phyloP scores from a whole-genome alignment of 768 basidiomycete genomes.

The Paxillus involutus region DNA sequence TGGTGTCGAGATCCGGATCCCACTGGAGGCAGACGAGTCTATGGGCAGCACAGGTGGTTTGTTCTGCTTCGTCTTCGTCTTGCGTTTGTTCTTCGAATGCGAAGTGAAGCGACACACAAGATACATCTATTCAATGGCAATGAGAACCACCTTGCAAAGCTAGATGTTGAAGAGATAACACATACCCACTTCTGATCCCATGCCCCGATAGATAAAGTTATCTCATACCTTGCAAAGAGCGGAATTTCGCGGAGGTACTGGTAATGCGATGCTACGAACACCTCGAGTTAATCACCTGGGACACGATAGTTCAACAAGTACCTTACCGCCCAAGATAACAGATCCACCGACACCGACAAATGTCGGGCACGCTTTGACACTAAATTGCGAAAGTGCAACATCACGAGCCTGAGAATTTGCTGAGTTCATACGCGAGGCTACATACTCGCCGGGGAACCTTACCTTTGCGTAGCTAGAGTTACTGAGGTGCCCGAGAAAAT shows the following conservation, averaged over 20 bases:
- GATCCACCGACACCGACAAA: slow-evolving; percentile 12
- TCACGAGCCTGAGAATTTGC: slow-evolving; percentile 11
- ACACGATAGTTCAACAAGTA: neutral
- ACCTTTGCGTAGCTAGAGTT: slow-evolving; percentile 17
- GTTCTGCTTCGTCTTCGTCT: neutral
- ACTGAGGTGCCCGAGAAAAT: slow-evolving; percentile 17
- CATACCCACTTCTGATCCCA: slow-evolving; percentile 21
- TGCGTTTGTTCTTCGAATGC: neutral
- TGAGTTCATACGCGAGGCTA: neutral
- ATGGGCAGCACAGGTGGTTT: neutral
- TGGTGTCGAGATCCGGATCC: neutral
- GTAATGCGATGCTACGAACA: slow-evolving; percentile 9
- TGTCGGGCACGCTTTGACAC: slow-evolving; percentile 8
- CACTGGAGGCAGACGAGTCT: neutral
- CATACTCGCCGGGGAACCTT: neutral
- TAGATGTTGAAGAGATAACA: neutral
- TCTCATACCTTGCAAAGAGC: slow-evolving; percentile 12
- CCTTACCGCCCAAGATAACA: neutral
- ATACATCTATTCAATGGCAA: slow-evolving; percentile 8
- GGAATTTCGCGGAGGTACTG: slow-evolving; percentile 19
- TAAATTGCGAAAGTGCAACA: slow-evolving; percentile 9
- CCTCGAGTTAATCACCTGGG: neutral
- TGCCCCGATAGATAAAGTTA: slow-evolving; percentile 12
- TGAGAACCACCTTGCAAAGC: neutral
- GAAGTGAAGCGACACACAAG: slow-evolving; percentile 14